A percentile compares a stretch with the other conserved stretches of the same genome.
Conservation (phyloP, 495 filamentous ascomycete genomes). For the Penicillium waksmanii region DNA sequence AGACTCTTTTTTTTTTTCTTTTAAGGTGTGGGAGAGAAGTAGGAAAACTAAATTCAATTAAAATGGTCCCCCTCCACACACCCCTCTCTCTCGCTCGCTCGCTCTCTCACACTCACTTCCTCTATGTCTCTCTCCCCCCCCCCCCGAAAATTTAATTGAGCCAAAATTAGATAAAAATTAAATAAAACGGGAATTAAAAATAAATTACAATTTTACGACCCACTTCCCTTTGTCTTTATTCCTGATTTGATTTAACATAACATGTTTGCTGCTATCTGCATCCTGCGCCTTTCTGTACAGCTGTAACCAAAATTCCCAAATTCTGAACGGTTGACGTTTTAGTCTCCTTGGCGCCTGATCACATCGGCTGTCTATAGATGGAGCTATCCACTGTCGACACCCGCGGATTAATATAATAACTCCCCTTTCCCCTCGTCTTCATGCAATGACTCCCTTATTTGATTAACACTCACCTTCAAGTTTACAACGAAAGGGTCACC, state of each 20-base stretch:
- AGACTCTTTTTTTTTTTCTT: slow-evolving; percentile 2
- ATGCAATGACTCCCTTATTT: slow-evolving; percentile 24
- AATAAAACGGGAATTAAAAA: slow-evolving; percentile 18
- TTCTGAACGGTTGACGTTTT: slow-evolving; percentile 44
- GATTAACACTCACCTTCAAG: too few relatives aligned
- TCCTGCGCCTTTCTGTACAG: slow-evolving; percentile 44
- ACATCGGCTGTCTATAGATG: slow-evolving; percentile 37
- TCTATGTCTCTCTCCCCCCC: neutral
- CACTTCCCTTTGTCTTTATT: slow-evolving; percentile 27
- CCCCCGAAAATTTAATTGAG: neutral
- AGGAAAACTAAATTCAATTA: slow-evolving; percentile 1
- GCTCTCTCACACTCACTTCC: neutral
- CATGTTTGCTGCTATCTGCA: slow-evolving; percentile 48
- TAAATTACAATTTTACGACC: slow-evolving; percentile 15
- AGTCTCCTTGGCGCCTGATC: slow-evolving; percentile 45
- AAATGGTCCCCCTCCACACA: neutral
- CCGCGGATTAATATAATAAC: slow-evolving; percentile 32
- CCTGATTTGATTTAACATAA: slow-evolving; percentile 26
- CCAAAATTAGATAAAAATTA: slow-evolving; percentile 15
- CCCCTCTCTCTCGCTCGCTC: neutral
- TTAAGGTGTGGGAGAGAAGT: neutral
- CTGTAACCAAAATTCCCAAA: slow-evolving; percentile 47
- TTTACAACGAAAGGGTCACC: too few relatives aligned
- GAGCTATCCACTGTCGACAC: slow-evolving; percentile 46
- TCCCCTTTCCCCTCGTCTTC: slow-evolving; percentile 37